Evolutionary conservation across 768 basidiomycete genomes (phyloP), one percentile per base, ranked within the genome.

Genomic region (Imleria badia): DNA sequence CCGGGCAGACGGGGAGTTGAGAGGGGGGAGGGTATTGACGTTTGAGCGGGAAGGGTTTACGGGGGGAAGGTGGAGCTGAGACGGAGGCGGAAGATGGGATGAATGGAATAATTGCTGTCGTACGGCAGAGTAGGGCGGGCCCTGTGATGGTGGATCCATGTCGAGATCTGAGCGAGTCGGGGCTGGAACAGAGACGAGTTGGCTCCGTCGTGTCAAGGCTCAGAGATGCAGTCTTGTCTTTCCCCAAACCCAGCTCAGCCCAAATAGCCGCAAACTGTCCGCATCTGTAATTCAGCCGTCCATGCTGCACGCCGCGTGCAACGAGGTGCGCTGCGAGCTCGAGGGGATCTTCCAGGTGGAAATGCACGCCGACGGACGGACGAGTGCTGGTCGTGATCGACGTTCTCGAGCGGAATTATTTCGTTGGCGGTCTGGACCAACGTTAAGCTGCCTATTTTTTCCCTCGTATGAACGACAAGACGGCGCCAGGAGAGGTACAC

Each of bases 11-110:
- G 60, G 54, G 0, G 66, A 65, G 68, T 52, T 60, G 71, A 74
- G 65, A 61, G 78, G 76, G 0, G 78, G 76, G 0, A 78, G 68
- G 58, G 76, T 78, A 58, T 75, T 78, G 1, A 60, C 56, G 52
- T 59, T 67, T 3, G 73, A 69, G 57, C 75, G 70, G 22, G 71
- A 64, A 19, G 73, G 51, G 53, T 63, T 69, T 3, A 67, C 68
- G 35, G 72, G 73, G 3, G 74, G 66, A 14, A 74, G 69, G 47
- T 74, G 75, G 17, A 78, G 68, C 52, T 74, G 73, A 0, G 76
- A 74, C 0, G 77, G 77, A 0, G 76, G 77, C 0, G 77, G 77
- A 26, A 78, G 75, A 59, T 77, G 77, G 3, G 73, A 64, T 1
- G 76, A 74, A 29, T 73, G 73, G 60, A 77, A 78, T 48, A 76